Percentiles rank a stretch among this genome's conserved stretches.
phyloP scores from a whole-genome alignment of 1,139 yeast species.

The Diutina pseudorugosa region DNA sequence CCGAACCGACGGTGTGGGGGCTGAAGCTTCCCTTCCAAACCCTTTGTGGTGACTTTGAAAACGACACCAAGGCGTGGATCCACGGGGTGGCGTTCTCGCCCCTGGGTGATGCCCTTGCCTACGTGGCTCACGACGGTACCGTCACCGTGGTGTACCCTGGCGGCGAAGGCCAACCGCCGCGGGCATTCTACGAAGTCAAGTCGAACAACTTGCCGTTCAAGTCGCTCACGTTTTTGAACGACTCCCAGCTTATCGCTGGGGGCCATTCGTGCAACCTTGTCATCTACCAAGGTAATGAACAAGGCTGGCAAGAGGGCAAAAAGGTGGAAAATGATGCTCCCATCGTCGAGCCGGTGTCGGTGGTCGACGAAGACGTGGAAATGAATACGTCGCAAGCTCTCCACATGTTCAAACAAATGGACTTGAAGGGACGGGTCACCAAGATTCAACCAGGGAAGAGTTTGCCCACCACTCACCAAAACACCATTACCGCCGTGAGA shows the following conservation, averaged over 20 bases:
- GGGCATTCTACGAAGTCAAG: constrained; percentile 32
- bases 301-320: constrained; percentile 55
- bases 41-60: constrained; percentile 72
- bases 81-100: constrained; percentile 87
- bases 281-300: constrained; percentile 59
- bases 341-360: constrained; percentile 8
- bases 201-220: constrained; percentile 80
- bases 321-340: constrained; percentile 29
- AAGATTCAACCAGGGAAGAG: constrained; percentile 33
- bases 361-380: constrained; percentile 43
- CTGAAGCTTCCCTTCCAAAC: constrained; percentile 93
- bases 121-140: constrained; percentile 68
- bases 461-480: constrained; percentile 77
- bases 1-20: constrained; percentile 83
- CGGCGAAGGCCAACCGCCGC: constrained; percentile 51
- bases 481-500: constrained; percentile 67
- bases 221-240: constrained; percentile 56
- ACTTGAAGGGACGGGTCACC: constrained; percentile 52
- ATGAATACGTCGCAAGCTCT: constrained; percentile 70
- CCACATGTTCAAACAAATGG: constrained; percentile 62
- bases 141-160: constrained; percentile 63
- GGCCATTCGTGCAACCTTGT: constrained; percentile 93
- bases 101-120: constrained; percentile 49
- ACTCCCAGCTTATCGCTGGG: constrained; percentile 57
- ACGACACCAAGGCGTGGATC: constrained; percentile 79